Evolutionary conservation across 192 early-diverging fungal species (phyloP).

Genomic region (Coemansia sp.): DNA sequence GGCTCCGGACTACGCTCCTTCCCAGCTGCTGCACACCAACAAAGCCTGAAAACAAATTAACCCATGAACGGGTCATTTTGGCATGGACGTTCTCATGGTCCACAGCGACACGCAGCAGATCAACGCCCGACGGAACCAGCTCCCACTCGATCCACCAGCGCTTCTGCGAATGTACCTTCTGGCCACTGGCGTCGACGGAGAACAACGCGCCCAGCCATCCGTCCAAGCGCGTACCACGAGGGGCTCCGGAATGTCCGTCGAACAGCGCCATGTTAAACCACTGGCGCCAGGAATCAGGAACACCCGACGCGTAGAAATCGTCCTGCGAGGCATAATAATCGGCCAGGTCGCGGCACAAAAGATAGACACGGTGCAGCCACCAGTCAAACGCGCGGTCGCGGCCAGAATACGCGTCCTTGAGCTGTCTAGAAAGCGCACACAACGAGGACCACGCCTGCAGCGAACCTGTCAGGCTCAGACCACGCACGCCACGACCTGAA

Average conservation of each 20-base stretch:
- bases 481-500: slow-evolving; percentile 18
- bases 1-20: slow-evolving; percentile 1
- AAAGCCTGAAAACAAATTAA: slow-evolving; percentile 52
- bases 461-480: slow-evolving; percentile 28
- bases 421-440: slow-evolving; percentile 42
- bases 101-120: slow-evolving; percentile 25
- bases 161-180: slow-evolving; percentile 24
- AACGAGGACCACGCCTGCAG: slow-evolving; percentile 45
- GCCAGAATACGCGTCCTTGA: slow-evolving; percentile 28
- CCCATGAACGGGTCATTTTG: background rate
- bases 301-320: slow-evolving; percentile 14
- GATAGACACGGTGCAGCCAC: slow-evolving; percentile 51
- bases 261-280: slow-evolving; percentile 45
- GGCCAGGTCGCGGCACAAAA: slow-evolving; percentile 45
- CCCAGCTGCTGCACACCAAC: slow-evolving; percentile 45
- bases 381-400: slow-evolving; percentile 30
- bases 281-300: slow-evolving; percentile 17
- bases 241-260: slow-evolving; percentile 39
- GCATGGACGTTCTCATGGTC: background rate
- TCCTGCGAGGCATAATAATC: slow-evolving; percentile 47
- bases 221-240: slow-evolving; percentile 29
- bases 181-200: slow-evolving; percentile 19
- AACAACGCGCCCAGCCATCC: slow-evolving; percentile 52
- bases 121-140: slow-evolving; percentile 43
- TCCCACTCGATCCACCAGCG: slow-evolving; percentile 43